These are phyloP conservation scores for Alternaria brassicae DNA, from an alignment of 2,329 filamentous ascomycete species.

Conservation along the genomic window DNA sequence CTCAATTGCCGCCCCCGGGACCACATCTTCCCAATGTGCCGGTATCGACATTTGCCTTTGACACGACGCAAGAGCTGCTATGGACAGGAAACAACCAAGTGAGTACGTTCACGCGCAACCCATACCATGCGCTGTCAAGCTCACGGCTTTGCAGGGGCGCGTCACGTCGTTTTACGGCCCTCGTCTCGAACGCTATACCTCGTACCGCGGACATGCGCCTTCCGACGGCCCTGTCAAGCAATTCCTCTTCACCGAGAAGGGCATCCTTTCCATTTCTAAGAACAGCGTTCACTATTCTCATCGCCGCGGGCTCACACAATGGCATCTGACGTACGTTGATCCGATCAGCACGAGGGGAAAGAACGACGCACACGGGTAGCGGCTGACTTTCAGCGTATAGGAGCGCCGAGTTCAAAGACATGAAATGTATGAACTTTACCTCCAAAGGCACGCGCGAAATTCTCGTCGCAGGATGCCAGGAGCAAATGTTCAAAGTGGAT, in stretches of 20 bases:
- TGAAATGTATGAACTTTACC: constrained; percentile 95
- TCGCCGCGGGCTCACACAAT: constrained; percentile 81
- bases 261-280: constrained; percentile 83
- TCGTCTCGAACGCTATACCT: constrained; percentile 88
- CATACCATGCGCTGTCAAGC: constrained; percentile 1
- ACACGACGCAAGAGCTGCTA: constrained; percentile 84
- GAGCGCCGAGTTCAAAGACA: constrained; percentile 78
- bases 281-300: constrained; percentile 88
- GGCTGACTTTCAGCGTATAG: constrained; percentile 52
- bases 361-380: neutral
- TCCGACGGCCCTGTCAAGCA: constrained; percentile 83
- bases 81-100: constrained; percentile 95
- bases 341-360: neutral
- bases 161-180: constrained; percentile 87
- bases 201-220: constrained; percentile 78
- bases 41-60: constrained; percentile 84
- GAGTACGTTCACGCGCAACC: constrained; percentile 48
- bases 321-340: constrained; percentile 76
- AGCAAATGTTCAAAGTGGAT: constrained; percentile 80
- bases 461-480: constrained; percentile 85
- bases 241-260: constrained; percentile 88
- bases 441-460: constrained; percentile 84
- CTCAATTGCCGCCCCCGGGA: constrained; percentile 79
- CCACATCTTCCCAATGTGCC: constrained; percentile 70
- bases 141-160: constrained; percentile 69